These are phyloP conservation scores for Allantophomopsis lycopodina DNA, from an alignment of 2,329 filamentous ascomycete genomes.

Conservation along the genomic window DNA sequence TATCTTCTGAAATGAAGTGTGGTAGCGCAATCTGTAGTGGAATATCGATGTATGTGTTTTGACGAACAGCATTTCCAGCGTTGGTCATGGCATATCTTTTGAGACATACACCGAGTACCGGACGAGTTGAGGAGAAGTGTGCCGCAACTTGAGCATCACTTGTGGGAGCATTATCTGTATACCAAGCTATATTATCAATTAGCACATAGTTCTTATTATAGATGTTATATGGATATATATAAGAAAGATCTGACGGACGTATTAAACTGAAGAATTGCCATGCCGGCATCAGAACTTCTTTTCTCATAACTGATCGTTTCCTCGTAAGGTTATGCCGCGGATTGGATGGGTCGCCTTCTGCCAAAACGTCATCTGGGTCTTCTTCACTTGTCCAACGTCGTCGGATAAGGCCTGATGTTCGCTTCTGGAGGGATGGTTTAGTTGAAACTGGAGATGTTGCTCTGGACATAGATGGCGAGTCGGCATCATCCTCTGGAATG, in stretches of 20 bases:
- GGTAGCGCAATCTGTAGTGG: constrained; percentile 73
- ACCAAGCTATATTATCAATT: constrained; percentile 54
- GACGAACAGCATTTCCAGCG: constrained; percentile 53
- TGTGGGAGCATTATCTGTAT: constrained; percentile 51
- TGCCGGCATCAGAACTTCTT: constrained; percentile 87
- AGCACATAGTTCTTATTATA: constrained; percentile 13
- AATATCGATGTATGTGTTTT: constrained; percentile 82
- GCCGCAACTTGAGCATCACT: constrained; percentile 73
- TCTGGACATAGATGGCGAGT: too few species aligned
- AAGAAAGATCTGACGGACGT: constrained; percentile 39
- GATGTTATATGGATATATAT: constrained; percentile 7
- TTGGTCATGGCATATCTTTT: constrained; percentile 75
- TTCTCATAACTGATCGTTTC: constrained; percentile 29
- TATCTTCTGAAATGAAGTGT: constrained; percentile 76
- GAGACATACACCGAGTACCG: constrained; percentile 82
- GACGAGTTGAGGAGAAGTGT: constrained; percentile 70
- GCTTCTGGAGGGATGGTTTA: neutral
- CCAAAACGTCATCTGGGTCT: neutral
- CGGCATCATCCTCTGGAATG: too few species aligned
- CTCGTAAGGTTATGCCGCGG: constrained; percentile 2
- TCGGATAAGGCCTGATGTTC: neutral
- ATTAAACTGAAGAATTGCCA: constrained; percentile 96
- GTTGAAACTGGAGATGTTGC: neutral
- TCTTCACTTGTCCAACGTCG: neutral
- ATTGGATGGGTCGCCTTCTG: neutral